Base-by-base conservation (phyloP, 352 stramenopile species). In the Thalassiosira delicatula region DNA sequence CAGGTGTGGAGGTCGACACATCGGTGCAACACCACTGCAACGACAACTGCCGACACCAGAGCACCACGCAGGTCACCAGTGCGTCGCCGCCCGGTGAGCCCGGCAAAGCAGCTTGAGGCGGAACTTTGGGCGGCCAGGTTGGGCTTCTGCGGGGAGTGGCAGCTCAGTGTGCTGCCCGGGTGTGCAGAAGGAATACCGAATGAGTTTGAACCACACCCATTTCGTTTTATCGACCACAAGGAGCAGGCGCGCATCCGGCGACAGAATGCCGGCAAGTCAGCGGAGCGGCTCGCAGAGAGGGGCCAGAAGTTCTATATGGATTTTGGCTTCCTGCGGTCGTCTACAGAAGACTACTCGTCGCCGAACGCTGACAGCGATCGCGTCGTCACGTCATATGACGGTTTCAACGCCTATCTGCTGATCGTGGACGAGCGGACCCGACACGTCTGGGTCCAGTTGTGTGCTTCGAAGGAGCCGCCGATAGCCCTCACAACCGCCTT, bases 101-200 rank as follows among this genome's bases (percentile, higher is more conserved):
- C 32, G 25, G 30, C 37, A 7, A 51, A 68, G 19, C 71, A 79
- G 23, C 25, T 79, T 4, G 42, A 79, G 42, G 51, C 71, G 25
- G 61, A 79, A 62, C 60, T 72, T 21, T 79, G 71, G 71, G 71
- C 60, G n/a, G 59, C 61, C 14, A 42, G 71, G 27, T 8, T 79
- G 1, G 61, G 71, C 21, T 49, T 40, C 21, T 72, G 42, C 33
- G 21, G 59, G 8, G 60, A 72, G 44, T 35, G 29, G 17, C 59
- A 70, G 49, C 46, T 79, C 1, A 46, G 72, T 25, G 29, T 67
- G 2, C 8, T 79, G 0, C 25, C 42, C 17, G 19, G 19, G 11
- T 0, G 3, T 35, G 71, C 40, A 1, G 27, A 11, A 1, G 71
- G 71, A 23, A 1, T 71, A 17, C 71, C 71, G 8, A 62, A 63